Evolutionary conservation across 106 monocot genomes (phyloP), one percentile per base, ranked within the genome.

Genomic region (Dendrobium huoshanense): DNA sequence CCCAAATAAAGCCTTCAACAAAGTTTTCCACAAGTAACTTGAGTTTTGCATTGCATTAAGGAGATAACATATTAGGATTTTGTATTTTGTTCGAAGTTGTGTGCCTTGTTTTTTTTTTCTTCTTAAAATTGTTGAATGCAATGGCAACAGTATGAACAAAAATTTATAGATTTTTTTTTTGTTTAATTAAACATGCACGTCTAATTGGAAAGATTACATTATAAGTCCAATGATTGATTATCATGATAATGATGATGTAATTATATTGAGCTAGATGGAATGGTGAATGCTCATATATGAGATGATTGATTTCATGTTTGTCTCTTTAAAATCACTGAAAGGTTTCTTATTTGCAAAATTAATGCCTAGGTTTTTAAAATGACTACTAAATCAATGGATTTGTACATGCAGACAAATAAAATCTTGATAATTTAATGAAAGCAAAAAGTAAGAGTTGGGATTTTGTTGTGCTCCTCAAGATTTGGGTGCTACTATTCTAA

Each of bases 201-300:
- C 10, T 27, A 31, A 68, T 70, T 70, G 29, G 70, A 29, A 40
- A 13, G 29, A 17, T 37, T 65, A 22, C 70, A 29, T 70, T 13
- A 20, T 70, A 70, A 70, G 33, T 4, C 70, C 37, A 17, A 11
- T 70, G 70, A 70, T 70, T 70, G 70, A 70, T 70, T 70, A 70
- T 70, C 70, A 33, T 31, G 70, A 15, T 37, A 17, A 70, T 40
- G 37, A 11, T 70, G 33, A 70, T 37, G 15, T 70, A 37, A 5
- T 64, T 64, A 25, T n/a, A 64, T 19, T 7, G 64, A 64, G 24
- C n/a, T n/a, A 64, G 64, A n/a, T 64, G 64, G 64, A 64, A 64
- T 64, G 4, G 22, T 37, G 33, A 13, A 61, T 22, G 17, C 33
- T 37, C 10, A 37, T 37, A 37, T 70, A 70, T 70, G 33, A 70